Evolutionary conservation across 768 basidiomycete genomes (phyloP).

Genomic region (Termitomyces sp.): DNA sequence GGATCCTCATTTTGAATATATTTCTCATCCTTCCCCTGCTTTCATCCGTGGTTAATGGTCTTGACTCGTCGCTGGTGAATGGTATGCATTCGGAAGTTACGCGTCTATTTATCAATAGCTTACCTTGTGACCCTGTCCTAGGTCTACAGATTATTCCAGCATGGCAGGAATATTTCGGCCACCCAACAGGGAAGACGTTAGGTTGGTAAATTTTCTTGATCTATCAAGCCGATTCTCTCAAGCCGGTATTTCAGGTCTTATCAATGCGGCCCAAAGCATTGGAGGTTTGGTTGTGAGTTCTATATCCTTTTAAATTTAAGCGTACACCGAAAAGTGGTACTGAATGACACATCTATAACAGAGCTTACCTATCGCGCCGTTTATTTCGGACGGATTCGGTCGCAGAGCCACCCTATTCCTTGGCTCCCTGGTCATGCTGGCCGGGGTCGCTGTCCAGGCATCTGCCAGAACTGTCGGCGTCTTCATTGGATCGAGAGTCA

Average conservation of each 20-base stretch:
- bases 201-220: slow-evolving; percentile 27
- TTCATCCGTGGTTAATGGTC: slow-evolving; percentile 63
- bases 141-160: slow-evolving; percentile 66
- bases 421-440: slow-evolving; percentile 61
- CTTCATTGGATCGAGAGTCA: slow-evolving; percentile 55
- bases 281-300: slow-evolving; percentile 45
- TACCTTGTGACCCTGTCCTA: slow-evolving; percentile 23
- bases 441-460: slow-evolving; percentile 56
- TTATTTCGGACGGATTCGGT: slow-evolving; percentile 58
- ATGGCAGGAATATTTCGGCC: slow-evolving; percentile 54
- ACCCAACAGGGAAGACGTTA: slow-evolving; percentile 48
- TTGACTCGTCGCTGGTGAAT: slow-evolving; percentile 67
- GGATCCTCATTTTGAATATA: slow-evolving; percentile 55
- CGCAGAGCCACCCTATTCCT: slow-evolving; percentile 56
- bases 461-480: slow-evolving; percentile 41
- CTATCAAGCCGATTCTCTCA: background rate
- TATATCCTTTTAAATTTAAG: background rate
- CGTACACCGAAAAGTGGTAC: background rate
- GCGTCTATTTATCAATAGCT: background rate
- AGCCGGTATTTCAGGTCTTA: slow-evolving; percentile 38
- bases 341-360: slow-evolving; percentile 16
- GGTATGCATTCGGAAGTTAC: slow-evolving; percentile 19
- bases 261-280: slow-evolving; percentile 63
- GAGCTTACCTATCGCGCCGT: slow-evolving; percentile 62
- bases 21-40: slow-evolving; percentile 61